phyloP scores from a whole-genome alignment of 75 land plant genomes.

The Selaginella tamariscina region DNA sequence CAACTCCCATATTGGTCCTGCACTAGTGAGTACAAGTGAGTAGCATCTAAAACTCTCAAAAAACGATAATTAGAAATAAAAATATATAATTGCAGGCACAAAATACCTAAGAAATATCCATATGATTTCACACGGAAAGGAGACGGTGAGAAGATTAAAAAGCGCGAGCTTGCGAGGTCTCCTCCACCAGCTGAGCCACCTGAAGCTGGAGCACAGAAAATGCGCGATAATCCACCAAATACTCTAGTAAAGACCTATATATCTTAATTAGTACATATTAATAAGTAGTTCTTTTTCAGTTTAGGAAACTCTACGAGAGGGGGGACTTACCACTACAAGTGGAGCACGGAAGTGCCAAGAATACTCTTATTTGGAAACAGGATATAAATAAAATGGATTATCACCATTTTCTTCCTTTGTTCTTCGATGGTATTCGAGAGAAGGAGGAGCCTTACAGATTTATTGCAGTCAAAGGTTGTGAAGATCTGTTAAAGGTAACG shows the following conservation, averaged over 20 bases:
- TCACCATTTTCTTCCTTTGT: conserved; percentile 27
- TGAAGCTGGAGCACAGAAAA: conserved; percentile 21
- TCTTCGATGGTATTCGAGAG: conserved; percentile 32
- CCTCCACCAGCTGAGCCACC: conserved; percentile 23
- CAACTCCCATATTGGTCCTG: conserved; percentile 30
- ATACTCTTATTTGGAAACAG: conserved; percentile 24
- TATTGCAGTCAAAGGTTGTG: conserved; percentile 29
- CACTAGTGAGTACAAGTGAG: conserved; percentile 18
- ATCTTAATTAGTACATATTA: not conserved
- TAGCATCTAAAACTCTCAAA: not conserved
- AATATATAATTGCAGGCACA: conserved; percentile 16
- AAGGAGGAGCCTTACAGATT: conserved; percentile 33
- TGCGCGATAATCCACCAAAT: conserved; percentile 33
- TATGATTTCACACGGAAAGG: conserved; percentile 27
- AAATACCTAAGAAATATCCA: conserved; percentile 22
- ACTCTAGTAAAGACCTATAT: conserved; percentile 16
- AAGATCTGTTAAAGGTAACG: conserved; percentile 30
- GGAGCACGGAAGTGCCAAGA: conserved; percentile 18
- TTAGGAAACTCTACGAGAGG: conserved; percentile 32
- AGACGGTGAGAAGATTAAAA: conserved; percentile 28
- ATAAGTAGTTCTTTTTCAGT: conserved; percentile 13
- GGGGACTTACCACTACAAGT: conserved; percentile 29
- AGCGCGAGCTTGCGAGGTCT: conserved; percentile 17
- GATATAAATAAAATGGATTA: conserved; percentile 28
- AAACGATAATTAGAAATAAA: not conserved